A percentile compares a stretch with the other conserved stretches of the same genome.
Evolutionary conservation across 805 yeast species (phyloP).

Genomic region (Wickerhamomyces silvicola): DNA sequence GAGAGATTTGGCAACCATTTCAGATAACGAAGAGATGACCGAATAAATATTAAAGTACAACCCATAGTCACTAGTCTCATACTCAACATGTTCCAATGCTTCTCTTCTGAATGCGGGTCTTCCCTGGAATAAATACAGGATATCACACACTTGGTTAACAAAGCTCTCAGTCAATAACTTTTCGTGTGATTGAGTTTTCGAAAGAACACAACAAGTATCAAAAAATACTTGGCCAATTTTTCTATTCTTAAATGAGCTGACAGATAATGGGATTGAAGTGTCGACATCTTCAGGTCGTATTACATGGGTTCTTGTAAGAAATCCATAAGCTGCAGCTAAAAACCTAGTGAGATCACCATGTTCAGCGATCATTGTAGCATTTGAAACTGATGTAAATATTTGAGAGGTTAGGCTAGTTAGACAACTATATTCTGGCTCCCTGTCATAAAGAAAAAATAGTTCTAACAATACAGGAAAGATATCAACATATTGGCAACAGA

Average conservation of each 20-base stretch:
- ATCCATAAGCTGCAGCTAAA: conserved; percentile 56
- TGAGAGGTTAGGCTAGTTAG: conserved; percentile 70
- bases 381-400: conserved; percentile 70
- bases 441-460: conserved; percentile 58
- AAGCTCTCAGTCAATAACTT: conserved; percentile 38
- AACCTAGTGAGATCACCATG: conserved; percentile 63
- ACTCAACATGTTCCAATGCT: conserved; percentile 77
- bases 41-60: conserved; percentile 36
- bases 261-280: conserved; percentile 12
- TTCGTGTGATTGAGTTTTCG: conserved; percentile 54
- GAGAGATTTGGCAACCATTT: conserved; percentile 43
- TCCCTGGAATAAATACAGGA: conserved; percentile 69
- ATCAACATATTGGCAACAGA: conserved; percentile 77
- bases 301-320: conserved; percentile 49
- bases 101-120: conserved; percentile 71
- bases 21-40: conserved; percentile 58
- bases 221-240: conserved; percentile 73
- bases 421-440: conserved; percentile 76
- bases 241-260: conserved; percentile 48
- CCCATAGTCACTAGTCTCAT: conserved; percentile 69
- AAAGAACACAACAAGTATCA: conserved; percentile 72
- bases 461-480: conserved; percentile 72
- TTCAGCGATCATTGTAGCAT: conserved; percentile 53
- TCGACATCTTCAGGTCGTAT: conserved; percentile 37
- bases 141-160: conserved; percentile 55